phyloP scores from a whole-genome alignment of 768 basidiomycete species.

The Ramaria sp. region DNA sequence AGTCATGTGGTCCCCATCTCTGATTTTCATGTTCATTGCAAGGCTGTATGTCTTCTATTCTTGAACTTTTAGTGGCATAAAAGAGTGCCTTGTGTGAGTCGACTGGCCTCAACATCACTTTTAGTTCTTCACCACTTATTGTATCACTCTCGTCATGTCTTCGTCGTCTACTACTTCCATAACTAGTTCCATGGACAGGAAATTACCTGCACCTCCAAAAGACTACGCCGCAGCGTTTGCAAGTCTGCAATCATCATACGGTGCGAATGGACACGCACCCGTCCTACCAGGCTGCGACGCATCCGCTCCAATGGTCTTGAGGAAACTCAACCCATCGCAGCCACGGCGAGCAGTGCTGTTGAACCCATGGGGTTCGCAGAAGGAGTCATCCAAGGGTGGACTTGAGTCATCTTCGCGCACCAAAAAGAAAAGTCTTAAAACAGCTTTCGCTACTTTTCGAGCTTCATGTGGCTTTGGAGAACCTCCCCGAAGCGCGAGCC shows the following conservation, averaged over 20 bases:
- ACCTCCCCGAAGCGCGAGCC: too few species aligned
- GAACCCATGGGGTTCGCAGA: neutral
- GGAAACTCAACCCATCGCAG: too few species aligned
- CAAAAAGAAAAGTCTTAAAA: neutral
- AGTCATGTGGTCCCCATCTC: too few species aligned
- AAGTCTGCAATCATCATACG: neutral
- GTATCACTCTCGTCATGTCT: neutral
- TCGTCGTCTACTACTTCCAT: neutral
- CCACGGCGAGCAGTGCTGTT: too few species aligned
- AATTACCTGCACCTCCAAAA: neutral
- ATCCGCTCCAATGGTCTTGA: neutral
- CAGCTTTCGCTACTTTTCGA: neutral
- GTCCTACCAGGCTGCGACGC: neutral
- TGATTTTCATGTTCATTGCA: too few species aligned
- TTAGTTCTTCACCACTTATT: too few species aligned
- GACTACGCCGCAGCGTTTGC: conserved; percentile 5
- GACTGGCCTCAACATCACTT: too few species aligned
- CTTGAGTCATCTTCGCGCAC: neutral
- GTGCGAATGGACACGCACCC: conserved; percentile 2
- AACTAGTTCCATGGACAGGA: neutral
- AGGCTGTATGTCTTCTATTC: too few species aligned
- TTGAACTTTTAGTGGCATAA: too few species aligned
- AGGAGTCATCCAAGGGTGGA: neutral
- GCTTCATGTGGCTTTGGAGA: neutral
- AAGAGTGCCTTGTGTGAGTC: too few species aligned